Base-by-base conservation (phyloP, 2,329 filamentous ascomycete genomes). In the Neobulgaria alba region DNA sequence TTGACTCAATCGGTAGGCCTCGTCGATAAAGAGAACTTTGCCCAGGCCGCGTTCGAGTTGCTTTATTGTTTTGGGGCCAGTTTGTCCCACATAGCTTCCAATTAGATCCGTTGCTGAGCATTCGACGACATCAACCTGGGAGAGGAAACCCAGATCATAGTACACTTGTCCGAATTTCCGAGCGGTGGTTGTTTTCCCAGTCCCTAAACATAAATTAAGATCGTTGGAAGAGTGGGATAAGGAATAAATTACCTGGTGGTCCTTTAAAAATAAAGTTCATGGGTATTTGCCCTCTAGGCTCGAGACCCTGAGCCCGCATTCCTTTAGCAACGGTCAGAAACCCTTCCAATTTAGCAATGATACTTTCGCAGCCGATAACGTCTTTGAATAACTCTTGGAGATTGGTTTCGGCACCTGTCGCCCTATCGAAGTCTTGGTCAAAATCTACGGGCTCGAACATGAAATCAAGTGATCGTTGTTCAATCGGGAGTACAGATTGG, bases 81-180 rank as follows among this genome's bases (percentile, higher is more conserved):
- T 86, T 0, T 85, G 79, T 0, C 83, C 83, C 0, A 85, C 52
- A 45, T 77, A 88, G 45, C 82, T 65, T 0, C 76, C 83, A 1
- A 89, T 67, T 0, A 89, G 57, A 23, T 88, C 81, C 0, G 77
- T 75, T 0, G 79, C 78, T 0, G 83, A 87, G 33, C 69, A 74
- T 39, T 86, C 79, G 0, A 78, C 57, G 0, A 87, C 78, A 18
- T 79, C 72, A 0, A 67, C 69, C 0, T 65, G 66, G 0, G 73
- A 61, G 0, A 89, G 62, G 23, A 88, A 73, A 0, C 82, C 82
- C 68, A 87, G 75, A 50, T 88, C 77, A 53, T 85, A 88, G 53
- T 76, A 89, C 0, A 89, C 66, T 46, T 85, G 73, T 3, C 83
- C 83, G 70, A 89, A 84, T 46, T 79, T 82, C n/a, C 71, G 64